phyloP scores from a whole-genome alignment of 345 rosid genomes.

The Leavenworthia alabamica region DNA sequence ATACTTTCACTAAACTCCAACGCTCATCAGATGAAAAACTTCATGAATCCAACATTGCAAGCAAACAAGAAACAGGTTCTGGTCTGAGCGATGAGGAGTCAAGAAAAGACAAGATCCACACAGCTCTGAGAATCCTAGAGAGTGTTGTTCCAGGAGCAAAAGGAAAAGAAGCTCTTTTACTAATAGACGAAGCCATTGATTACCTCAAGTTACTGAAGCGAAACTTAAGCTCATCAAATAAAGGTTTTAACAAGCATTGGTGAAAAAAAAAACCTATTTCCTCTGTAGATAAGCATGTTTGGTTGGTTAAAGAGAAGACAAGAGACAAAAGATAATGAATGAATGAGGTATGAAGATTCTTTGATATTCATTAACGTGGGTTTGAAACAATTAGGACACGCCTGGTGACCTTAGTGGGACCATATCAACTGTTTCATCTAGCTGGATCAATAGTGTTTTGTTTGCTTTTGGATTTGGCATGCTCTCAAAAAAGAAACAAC shows the following conservation, averaged over 20 bases:
- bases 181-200: slow-evolving; percentile 64
- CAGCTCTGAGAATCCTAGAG: slow-evolving; percentile 44
- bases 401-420: slow-evolving; percentile 35
- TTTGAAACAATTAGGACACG: slow-evolving; percentile 34
- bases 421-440: slow-evolving; percentile 17
- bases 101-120: slow-evolving; percentile 36
- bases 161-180: slow-evolving; percentile 52
- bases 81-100: slow-evolving; percentile 32
- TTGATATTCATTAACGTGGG: slow-evolving; percentile 25
- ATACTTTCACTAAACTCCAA: slow-evolving; percentile 13
- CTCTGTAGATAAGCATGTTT: slow-evolving; percentile 11
- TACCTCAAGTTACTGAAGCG: slow-evolving; percentile 57
- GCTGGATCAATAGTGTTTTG: slow-evolving; percentile 31
- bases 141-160: slow-evolving; percentile 52
- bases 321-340: slow-evolving; percentile 25
- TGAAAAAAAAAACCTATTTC: neutral
- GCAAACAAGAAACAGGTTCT: slow-evolving; percentile 33
- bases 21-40: slow-evolving; percentile 27
- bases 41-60: slow-evolving; percentile 38
- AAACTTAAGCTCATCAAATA: slow-evolving; percentile 37
- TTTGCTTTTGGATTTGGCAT: slow-evolving; percentile 30
- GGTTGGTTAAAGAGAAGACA: slow-evolving; percentile 35
- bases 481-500: slow-evolving; percentile 15
- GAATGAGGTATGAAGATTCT: slow-evolving; percentile 28
- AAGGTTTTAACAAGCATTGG: slow-evolving; percentile 18